These are phyloP conservation scores for Eremochloa ophiuroides DNA, from an alignment of 176 grass and related monocot genomes.

Conservation along the genomic window DNA sequence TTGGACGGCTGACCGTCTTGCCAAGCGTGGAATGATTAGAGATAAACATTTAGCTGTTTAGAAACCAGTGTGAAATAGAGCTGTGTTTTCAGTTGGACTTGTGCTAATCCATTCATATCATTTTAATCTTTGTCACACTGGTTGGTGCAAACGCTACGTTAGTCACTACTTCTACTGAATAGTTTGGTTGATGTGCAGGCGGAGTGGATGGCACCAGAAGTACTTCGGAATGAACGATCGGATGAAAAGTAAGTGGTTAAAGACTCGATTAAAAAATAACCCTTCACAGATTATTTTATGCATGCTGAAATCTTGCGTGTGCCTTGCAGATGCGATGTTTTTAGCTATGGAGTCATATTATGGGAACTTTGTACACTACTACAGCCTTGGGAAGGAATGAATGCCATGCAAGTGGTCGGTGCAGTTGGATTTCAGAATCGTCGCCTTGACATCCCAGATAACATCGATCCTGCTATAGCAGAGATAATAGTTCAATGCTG, in stretches of 20 bases:
- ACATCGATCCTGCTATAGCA: conserved; percentile 67
- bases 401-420: conserved; percentile 97
- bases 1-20: background rate
- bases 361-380: conserved; percentile 95
- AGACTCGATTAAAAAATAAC: background rate
- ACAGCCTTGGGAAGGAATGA: conserved; percentile 99
- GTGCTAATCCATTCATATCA: conserved; percentile 4
- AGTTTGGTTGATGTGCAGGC: conserved; percentile 56
- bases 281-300: background rate
- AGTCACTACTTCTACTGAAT: conserved; percentile 8
- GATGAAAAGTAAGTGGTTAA: conserved; percentile 75
- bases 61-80: background rate
- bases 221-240: conserved; percentile 92
- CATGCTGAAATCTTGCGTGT: conserved; percentile 23
- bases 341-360: conserved; percentile 93
- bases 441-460: conserved; percentile 86
- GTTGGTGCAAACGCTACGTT: conserved; percentile 28
- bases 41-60: conserved; percentile 3
- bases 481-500: conserved; percentile 79
- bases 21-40: background rate
- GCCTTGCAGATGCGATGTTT: conserved; percentile 84
- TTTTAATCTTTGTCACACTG: background rate
- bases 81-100: background rate
- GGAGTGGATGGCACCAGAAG: conserved; percentile 99
- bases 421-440: conserved; percentile 97